These are phyloP conservation scores for Lodderomyces margitis DNA, from an alignment of 1,139 yeast species.

Conservation along the genomic window DNA sequence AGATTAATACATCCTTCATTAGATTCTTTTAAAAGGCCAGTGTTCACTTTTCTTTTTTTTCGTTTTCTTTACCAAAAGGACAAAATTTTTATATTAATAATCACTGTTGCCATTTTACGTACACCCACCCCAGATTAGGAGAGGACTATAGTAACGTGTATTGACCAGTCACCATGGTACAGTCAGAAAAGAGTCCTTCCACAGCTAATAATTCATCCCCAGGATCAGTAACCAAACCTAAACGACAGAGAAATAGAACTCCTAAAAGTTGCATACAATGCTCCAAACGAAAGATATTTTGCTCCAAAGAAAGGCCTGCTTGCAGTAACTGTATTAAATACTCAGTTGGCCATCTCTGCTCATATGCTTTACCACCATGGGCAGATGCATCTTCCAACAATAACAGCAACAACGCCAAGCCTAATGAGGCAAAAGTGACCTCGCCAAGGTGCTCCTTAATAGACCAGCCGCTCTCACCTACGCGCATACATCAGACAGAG, in stretches of 20 bases:
- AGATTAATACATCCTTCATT: no score
- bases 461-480: slow-evolving; percentile 5
- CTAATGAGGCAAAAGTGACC: neutral
- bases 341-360: slow-evolving; percentile 44
- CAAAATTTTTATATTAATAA: neutral
- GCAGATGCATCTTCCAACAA: slow-evolving; percentile 13
- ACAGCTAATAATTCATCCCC: neutral
- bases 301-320: slow-evolving; percentile 43
- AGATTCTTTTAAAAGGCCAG: no score
- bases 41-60: neutral
- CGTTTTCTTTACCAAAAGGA: no score
- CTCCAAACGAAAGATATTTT: slow-evolving; percentile 44
- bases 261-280: slow-evolving; percentile 46
- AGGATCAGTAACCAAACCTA: slow-evolving; percentile 8
- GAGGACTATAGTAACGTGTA: no score
- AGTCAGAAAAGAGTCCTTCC: neutral
- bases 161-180: neutral
- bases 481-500: slow-evolving; percentile 19
- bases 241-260: slow-evolving; percentile 33
- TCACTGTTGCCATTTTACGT: neutral
- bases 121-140: neutral
- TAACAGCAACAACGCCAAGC: neutral
- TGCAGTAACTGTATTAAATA: slow-evolving; percentile 46
- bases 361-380: slow-evolving; percentile 46
- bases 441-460: neutral